Evolutionary conservation across 176 grass and related monocot genomes (phyloP).

Genomic region (Eragrostis curvula): DNA sequence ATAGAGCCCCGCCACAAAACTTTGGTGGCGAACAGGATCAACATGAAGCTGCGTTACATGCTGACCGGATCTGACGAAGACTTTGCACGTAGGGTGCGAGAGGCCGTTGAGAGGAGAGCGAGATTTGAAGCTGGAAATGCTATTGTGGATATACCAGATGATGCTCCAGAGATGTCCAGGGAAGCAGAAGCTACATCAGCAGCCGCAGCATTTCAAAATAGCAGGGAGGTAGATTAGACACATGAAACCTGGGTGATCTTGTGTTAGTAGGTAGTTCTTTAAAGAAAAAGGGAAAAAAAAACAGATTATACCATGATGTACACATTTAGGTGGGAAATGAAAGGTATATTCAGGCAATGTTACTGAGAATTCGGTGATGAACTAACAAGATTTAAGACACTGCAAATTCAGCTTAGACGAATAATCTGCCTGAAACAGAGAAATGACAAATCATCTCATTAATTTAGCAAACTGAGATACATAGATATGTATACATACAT

Average conservation of each 20-base stretch:
- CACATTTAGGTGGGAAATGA: background rate
- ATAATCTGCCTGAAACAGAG: background rate
- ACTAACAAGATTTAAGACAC: background rate
- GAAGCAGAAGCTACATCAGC: conserved; percentile 5
- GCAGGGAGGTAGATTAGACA: conserved; percentile 13
- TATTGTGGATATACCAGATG: conserved; percentile 31
- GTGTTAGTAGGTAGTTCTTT: background rate
- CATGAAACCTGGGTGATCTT: background rate
- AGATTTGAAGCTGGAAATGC: conserved; percentile 65
- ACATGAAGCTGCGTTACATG: conserved; percentile 96
- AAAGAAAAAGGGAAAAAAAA: background rate
- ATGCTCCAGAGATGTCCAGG: background rate
- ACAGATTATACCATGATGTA: background rate
- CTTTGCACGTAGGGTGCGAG: conserved; percentile 66
- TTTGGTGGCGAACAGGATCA: conserved; percentile 76
- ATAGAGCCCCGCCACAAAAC: conserved; percentile 76
- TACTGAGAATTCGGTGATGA: background rate
- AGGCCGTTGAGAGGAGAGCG: conserved; percentile 68
- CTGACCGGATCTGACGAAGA: conserved; percentile 73
- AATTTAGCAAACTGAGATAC: background rate
- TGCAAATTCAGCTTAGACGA: background rate
- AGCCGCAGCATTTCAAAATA: conserved; percentile 8
- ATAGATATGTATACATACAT: background rate
- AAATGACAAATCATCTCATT: background rate
- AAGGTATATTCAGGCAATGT: background rate